Conservation (phyloP, 2,329 filamentous ascomycete species). For the Ophiostoma pallidulum region DNA sequence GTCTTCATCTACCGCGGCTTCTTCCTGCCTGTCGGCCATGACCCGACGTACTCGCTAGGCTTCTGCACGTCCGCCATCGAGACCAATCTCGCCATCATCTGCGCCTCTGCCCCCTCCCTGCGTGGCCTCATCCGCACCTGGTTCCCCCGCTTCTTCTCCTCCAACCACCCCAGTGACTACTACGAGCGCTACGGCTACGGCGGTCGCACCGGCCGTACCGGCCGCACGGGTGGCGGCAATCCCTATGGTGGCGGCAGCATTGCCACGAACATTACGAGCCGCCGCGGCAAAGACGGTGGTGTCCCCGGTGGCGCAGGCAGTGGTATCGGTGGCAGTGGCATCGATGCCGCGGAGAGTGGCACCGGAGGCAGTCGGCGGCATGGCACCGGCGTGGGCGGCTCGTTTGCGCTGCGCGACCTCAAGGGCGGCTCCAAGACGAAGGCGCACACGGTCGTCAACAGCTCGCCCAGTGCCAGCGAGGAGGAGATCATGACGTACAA, state of each 20-base stretch:
- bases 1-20: slow-evolving; percentile 25
- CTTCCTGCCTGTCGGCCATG: slow-evolving; percentile 20
- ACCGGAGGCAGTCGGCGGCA: neutral
- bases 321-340: neutral
- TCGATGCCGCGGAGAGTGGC: neutral
- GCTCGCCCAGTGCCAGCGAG: slow-evolving; percentile 27
- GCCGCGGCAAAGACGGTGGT: neutral
- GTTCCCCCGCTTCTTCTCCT: slow-evolving; percentile 18
- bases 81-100: slow-evolving; percentile 33
- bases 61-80: slow-evolving; percentile 30
- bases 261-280: slow-evolving; percentile 12
- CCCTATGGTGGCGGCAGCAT: slow-evolving; percentile 11
- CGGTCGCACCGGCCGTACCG: neutral
- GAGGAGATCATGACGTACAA: slow-evolving; percentile 32
- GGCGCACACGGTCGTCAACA: slow-evolving; percentile 26
- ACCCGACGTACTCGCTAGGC: slow-evolving; percentile 25
- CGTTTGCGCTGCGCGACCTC: slow-evolving; percentile 21
- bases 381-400: neutral
- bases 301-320: neutral
- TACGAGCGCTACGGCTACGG: slow-evolving; percentile 9
- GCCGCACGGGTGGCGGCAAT: slow-evolving; percentile 3
- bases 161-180: slow-evolving; percentile 6
- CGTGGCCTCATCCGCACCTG: slow-evolving; percentile 15
- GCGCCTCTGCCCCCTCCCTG: slow-evolving; percentile 26
- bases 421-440: slow-evolving; percentile 18